Evolutionary conservation across 805 yeast genomes (phyloP), one percentile per base, ranked within the genome.

Genomic region (Starmerella floricola): DNA sequence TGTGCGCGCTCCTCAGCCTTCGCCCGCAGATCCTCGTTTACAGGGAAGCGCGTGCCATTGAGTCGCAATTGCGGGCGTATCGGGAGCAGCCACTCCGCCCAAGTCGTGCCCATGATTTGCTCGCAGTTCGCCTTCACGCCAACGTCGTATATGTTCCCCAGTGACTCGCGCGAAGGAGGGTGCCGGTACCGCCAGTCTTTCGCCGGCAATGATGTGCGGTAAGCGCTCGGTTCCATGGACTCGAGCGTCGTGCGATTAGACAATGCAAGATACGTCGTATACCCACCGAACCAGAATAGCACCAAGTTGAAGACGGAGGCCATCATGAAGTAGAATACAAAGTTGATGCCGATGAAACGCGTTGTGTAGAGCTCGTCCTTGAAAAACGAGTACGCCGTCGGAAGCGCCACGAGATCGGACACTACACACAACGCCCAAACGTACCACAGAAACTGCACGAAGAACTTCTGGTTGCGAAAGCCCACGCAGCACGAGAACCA

Each of bases 401-500:
- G 36, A 16, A 53, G 15, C 8, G 46, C 40, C 13, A 41, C 41
- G 27, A 30, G 8, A 16, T 18, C 40, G 12, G 43, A 40, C 28
- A 18, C 12, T 18, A 29, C 23, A 27, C 49, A 47, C 17, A 51
- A 45, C 36, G 70, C 21, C 2, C 75, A 62, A 2, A 74, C 64
- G 54, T 78, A 77, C 6, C 68, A 34, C 40, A 86, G 59, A 55
- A 81, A 80, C 57, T 85, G 94, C 21, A 84, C 58, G 55, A 87
- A 88, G 57, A 66, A 73, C 61, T 85, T 81, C 50, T 82, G 86
- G 61, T 88, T 88, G 23, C 64, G 63, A 61, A 74, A 79, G 0
- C 97, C 97, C 44, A 88, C 73, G 59, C 96, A 87, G 4, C 75
- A 67, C 2, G 94, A 78, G 60, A 86, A 85, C 97, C 97, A 88